A percentile compares a stretch with the other conserved stretches of the same genome.
Evolutionary conservation across 352 stramenopile species (phyloP).

Genomic region (Phytophthora pinifolia): DNA sequence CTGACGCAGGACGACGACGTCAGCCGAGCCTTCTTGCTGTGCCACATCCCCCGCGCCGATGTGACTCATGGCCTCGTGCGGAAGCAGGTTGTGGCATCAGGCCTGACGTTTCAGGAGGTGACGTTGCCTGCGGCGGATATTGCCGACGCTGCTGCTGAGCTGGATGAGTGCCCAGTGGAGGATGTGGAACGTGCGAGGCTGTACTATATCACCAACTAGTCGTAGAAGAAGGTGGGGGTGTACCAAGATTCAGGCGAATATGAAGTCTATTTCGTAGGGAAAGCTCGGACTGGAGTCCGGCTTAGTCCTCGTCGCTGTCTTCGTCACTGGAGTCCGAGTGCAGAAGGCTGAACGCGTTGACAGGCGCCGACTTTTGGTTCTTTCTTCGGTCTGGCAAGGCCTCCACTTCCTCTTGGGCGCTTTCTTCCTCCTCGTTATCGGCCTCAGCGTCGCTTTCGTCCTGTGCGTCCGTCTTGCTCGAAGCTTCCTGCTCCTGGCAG

Average conservation of each 20-base stretch:
- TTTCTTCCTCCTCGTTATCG: conserved; percentile 23
- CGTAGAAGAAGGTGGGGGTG: conserved; percentile 1
- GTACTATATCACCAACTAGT: conserved; percentile 55
- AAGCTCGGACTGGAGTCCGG: neutral
- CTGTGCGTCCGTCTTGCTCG: conserved; percentile 1
- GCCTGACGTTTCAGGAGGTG: conserved; percentile 44
- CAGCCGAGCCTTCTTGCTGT: conserved; percentile 49
- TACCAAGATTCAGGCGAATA: too few relatives aligned
- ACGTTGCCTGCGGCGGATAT: conserved; percentile 30
- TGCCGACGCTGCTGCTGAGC: conserved; percentile 18
- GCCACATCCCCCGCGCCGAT: conserved; percentile 72
- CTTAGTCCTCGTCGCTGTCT: conserved; percentile 39
- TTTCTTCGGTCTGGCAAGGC: conserved; percentile 1
- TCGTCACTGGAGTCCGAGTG: conserved; percentile 89
- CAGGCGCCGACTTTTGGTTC: conserved; percentile 36
- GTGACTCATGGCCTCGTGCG: conserved; percentile 64
- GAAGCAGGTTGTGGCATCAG: conserved; percentile 38
- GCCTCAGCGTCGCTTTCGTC: conserved; percentile 13
- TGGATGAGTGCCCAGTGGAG: conserved; percentile 58
- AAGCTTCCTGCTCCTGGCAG: conserved; percentile 25
- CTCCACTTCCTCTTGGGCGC: conserved; percentile 29
- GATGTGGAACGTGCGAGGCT: conserved; percentile 54
- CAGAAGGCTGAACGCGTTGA: conserved; percentile 82
- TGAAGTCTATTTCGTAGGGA: conserved; percentile 14
- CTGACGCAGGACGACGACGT: conserved; percentile 18